Evolutionary conservation across 352 stramenopile species (phyloP), one percentile per base, ranked within the genome.

Genomic region (Phytophthora meadii): DNA sequence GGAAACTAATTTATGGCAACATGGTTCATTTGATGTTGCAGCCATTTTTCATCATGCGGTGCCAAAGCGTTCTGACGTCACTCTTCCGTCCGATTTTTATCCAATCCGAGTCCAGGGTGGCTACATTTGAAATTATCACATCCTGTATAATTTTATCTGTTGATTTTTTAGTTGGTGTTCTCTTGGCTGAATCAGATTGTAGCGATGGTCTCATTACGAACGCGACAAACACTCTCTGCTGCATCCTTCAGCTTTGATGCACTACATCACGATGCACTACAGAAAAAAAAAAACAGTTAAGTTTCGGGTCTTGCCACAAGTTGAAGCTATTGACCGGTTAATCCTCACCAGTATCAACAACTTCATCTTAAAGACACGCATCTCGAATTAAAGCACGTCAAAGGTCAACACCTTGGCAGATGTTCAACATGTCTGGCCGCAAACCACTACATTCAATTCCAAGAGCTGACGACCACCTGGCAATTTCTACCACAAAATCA

Each of bases 1-100:
- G 68, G 62, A 68, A 74, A 60, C 68, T 75, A 75, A 75, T 60
- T 75, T 75, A 75, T 75, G 68, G 60, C 42, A 46, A 44, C 47
- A 25, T 8, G 10, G 37, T 48, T 47, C 17, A 25, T 25, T 51
- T 37, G 45, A n/a, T 8, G 7, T 14, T 58, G 39, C 34, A 69
- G 53, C 30, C 50, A 61, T 68, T 22, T 61, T 24, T 45, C 7
- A 25, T 0, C 19, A 15, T 65, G 59, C 22, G 49, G 49, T 67
- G 41, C 30, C 15, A n/a, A 39, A 7, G 1, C 14, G 19, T 22
- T 9, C 8, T 36, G 32, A 44, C 32, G 52, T 42, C 17, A 36
- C 40, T 19, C 30, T 40, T 25, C n/a, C 30, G 25, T 24, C 17
- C 17, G 14, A n/a, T 28, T 65, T 59, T 62, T 62, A 40, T 30